phyloP scores from a whole-genome alignment of 352 stramenopile species.

The Globisporangium acanthophoron region DNA sequence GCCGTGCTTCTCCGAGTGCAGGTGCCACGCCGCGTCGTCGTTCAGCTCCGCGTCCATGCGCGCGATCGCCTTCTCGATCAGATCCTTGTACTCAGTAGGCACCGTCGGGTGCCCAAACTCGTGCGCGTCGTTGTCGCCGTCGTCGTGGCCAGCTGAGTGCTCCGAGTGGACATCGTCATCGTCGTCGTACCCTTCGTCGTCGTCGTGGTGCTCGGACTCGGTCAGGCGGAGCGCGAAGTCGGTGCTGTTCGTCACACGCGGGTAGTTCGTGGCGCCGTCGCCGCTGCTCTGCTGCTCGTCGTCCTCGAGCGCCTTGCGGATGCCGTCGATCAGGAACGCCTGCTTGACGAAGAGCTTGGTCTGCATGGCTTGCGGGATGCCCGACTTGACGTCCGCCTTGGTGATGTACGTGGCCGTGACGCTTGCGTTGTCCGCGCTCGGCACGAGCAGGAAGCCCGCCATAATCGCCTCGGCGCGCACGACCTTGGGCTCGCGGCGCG shows the following conservation, averaged over 20 bases:
- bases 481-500: conserved; percentile 33
- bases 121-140: neutral
- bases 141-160: neutral
- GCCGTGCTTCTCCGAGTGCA: conserved; percentile 64
- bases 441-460: conserved; percentile 57
- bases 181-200: conserved; percentile 16
- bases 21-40: conserved; percentile 49
- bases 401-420: conserved; percentile 59
- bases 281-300: conserved; percentile 18
- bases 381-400: conserved; percentile 58
- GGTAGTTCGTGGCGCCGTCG: conserved; percentile 10
- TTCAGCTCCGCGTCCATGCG: conserved; percentile 58
- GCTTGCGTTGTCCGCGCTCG: conserved; percentile 50
- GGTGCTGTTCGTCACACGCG: conserved; percentile 42
- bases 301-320: conserved; percentile 51
- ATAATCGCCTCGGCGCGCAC: conserved; percentile 50
- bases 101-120: conserved; percentile 40
- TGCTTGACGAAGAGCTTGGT: conserved; percentile 75
- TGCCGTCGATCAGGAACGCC: conserved; percentile 53
- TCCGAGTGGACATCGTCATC: conserved; percentile 9
- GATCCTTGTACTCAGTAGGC: conserved; percentile 42
- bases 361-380: conserved; percentile 44
- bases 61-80: conserved; percentile 51
- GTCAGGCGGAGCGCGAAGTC: conserved; percentile 38
- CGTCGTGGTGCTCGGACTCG: conserved; percentile 40